Evolutionary conservation across 345 rosid species (phyloP), one percentile per base, ranked within the genome.

Genomic region (Passiflora organensis): DNA sequence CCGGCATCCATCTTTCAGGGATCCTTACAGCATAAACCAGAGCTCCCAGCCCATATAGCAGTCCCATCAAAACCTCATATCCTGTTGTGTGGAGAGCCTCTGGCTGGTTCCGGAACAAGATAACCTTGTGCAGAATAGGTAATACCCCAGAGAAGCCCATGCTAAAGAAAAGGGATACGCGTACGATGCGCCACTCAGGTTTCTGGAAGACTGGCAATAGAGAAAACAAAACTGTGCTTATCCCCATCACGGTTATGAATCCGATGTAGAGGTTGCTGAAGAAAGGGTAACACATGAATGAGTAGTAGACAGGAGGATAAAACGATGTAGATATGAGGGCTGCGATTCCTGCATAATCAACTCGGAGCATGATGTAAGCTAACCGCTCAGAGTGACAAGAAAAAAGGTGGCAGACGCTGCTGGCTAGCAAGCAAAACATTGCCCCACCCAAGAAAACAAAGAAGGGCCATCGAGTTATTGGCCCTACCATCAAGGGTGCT

Each of bases 1-100:
- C 96, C 0, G 98, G 98, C 93, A 71, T 86, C 98, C 98, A 91
- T 50, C 96, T 65, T 70, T 91, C 91, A 0, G 96, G 96, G 18
- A 88, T 70, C 73, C 98, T 84, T 13, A 84, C 76, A 0, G 90
- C 96, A 46, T 86, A 88, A 32, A 88, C 80, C 50, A 86, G 55
- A 28, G 93, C 98, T 56, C 95, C 95, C 10, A 81, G 8, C 6
- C 90, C 89, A 28, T 86, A 77, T 6, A 81, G 62, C 48, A 82
- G 48, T 24, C 98, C 98, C 98, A 91, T 91, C 65, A 91, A 67
- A 48, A 76, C 43, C 81, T 88, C 98, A 11, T 84, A 91, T 12
- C 93, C 83, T 0, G 98, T 84, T 0, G 95, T 91, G 76, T 86
- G 91, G 68, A 82, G 84, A 6, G 96, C 98, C 71, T 86, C 98